Base-by-base conservation (phyloP, 2,329 filamentous ascomycete species). In the Neonectria magnoliae region DNA sequence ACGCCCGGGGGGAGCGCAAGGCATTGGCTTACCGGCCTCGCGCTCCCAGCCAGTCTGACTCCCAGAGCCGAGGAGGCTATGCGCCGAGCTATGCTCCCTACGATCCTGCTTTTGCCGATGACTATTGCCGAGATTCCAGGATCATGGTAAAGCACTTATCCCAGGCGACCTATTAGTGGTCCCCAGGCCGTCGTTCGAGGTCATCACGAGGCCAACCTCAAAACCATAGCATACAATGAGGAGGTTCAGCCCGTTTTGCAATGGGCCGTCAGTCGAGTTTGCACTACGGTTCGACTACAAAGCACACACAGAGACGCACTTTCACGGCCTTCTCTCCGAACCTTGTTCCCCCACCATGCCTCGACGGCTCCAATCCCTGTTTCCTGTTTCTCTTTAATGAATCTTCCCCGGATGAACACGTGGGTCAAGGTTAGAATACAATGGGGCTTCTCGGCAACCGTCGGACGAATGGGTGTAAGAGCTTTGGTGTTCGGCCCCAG, bases 1-100 rank as follows among this genome's bases (percentile, higher is more conserved):
- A 77, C 14, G 16, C 14, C 44, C 81, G 83, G 50, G 71, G 79
- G 20, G 84, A 85, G 22, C 80, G 82, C 29, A 78, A 77, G 68
- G 75, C 77, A 9, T 79, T 85, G 11, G 75, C 81, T 27, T 76
- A 81, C 65, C 84, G 82, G 51, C 76, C 76, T 60, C 84, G 83
- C 59, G 80, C 83, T 20, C 80, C 79, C 33, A 88, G 86, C 63
- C 85, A 85, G 63, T 81, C 85, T 2, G 81, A 81, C 61, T 85
- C 84, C 16, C 76, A 78, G 53, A 77, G 75, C 61, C 76, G 78
- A 27, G 71, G 78, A 29, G 71, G 75, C 42, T 80, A 80, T 61
- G 65, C 73, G 38, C 74, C 73, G 22, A 71, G 70, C 51, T 71
- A 76, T 59, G 75, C 75, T 41, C 70, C 75, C 20, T 79, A 78